Conservation (phyloP, 192 early-diverging fungal genomes). For the Entomortierella parvispora region DNA sequence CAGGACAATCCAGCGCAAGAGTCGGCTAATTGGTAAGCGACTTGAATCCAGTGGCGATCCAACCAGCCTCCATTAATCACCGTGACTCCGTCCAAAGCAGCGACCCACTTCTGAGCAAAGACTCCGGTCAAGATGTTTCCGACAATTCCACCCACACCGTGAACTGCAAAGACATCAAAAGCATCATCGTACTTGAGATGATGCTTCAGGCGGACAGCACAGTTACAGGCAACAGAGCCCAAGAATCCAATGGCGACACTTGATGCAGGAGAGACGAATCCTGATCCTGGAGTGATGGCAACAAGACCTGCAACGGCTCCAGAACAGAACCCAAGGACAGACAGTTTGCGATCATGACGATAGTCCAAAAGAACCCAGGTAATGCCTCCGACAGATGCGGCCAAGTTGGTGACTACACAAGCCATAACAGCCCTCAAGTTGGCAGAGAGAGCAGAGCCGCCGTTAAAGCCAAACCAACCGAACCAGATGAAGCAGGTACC, state of each 20-base stretch:
- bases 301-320: slow-evolving; percentile 94
- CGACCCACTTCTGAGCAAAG: slow-evolving; percentile 86
- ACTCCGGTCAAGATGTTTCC: slow-evolving; percentile 92
- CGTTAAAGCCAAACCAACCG: slow-evolving; percentile 98
- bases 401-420: slow-evolving; percentile 84
- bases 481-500: slow-evolving; percentile 93
- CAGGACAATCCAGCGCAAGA: slow-evolving; percentile 75
- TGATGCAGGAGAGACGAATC: slow-evolving; percentile 87
- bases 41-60: slow-evolving; percentile 73
- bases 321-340: slow-evolving; percentile 93
- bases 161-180: slow-evolving; percentile 91
- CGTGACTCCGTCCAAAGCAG: slow-evolving; percentile 71
- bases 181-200: slow-evolving; percentile 91
- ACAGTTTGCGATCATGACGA: slow-evolving; percentile 82
- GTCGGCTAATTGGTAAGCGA: slow-evolving; percentile 84
- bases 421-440: slow-evolving; percentile 91
- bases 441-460: slow-evolving; percentile 81
- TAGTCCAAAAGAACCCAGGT: slow-evolving; percentile 89
- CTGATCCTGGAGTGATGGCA: slow-evolving; percentile 91
- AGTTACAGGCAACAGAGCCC: slow-evolving; percentile 81
- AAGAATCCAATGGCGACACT: slow-evolving; percentile 83
- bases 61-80: slow-evolving; percentile 75
- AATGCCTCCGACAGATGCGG: slow-evolving; percentile 82
- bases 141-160: slow-evolving; percentile 85
- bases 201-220: slow-evolving; percentile 84